Evolutionary conservation across 331 rosid genomes (phyloP).

Genomic region (Malus hybrid): DNA sequence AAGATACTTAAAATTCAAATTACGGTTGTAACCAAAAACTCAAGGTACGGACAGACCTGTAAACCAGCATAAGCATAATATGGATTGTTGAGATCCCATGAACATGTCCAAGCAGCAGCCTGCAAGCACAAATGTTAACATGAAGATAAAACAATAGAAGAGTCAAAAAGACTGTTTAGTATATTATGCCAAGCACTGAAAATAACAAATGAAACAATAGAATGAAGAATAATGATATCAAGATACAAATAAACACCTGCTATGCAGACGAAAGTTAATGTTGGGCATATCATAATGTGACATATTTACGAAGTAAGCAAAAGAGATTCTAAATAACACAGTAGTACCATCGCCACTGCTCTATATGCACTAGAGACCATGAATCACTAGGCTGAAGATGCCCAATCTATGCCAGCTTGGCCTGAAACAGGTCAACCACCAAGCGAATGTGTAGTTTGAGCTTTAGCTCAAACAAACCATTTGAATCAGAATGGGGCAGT

Average conservation of each 20-base stretch:
- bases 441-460: too few species aligned
- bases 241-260: neutral
- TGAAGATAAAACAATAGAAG: neutral
- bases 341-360: too few species aligned
- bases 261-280: too few species aligned
- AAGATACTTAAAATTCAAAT: slow-evolving; percentile 6
- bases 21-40: neutral
- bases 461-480: too few species aligned
- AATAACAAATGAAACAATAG: neutral
- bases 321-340: too few species aligned
- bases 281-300: too few species aligned
- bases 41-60: slow-evolving; percentile 51
- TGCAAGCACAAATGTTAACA: slow-evolving; percentile 24
- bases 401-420: too few species aligned
- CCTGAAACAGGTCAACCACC: too few species aligned
- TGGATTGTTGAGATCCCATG: slow-evolving; percentile 68
- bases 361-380: too few species aligned
- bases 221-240: neutral
- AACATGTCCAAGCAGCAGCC: slow-evolving; percentile 89
- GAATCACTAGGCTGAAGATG: too few species aligned
- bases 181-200: neutral
- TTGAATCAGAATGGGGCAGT: too few species aligned
- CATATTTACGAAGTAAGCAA: too few species aligned
- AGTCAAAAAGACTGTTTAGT: neutral
- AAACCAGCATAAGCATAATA: slow-evolving; percentile 74